phyloP scores from a whole-genome alignment of 164 flowering plant species.

The Malania oleifera region DNA sequence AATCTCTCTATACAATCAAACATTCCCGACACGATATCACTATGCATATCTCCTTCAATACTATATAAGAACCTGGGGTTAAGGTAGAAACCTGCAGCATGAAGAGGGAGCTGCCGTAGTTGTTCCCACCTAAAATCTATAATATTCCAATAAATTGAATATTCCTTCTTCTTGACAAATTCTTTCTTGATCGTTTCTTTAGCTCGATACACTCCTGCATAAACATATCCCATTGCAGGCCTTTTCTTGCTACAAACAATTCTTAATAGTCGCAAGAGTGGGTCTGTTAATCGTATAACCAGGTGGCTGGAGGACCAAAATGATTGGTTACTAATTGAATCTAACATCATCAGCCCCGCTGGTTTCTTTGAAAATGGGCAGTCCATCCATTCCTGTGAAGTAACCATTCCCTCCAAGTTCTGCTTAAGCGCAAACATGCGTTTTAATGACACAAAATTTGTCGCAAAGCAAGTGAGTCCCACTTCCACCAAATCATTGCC shows the following conservation, averaged over 20 bases:
- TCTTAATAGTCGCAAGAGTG: slow-evolving; percentile 57
- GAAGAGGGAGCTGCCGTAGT: slow-evolving; percentile 60
- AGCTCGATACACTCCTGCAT: slow-evolving; percentile 71
- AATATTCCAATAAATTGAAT: slow-evolving; percentile 64
- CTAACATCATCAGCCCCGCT: slow-evolving; percentile 51
- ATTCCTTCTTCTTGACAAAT: slow-evolving; percentile 48
- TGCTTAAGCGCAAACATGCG: slow-evolving; percentile 53
- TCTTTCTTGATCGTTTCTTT: slow-evolving; percentile 73
- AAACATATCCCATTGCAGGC: slow-evolving; percentile 80
- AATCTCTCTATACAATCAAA: slow-evolving; percentile 82
- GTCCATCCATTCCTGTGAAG: slow-evolving; percentile 87
- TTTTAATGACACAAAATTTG: slow-evolving; percentile 62
- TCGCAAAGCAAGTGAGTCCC: slow-evolving; percentile 35
- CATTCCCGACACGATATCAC: slow-evolving; percentile 55
- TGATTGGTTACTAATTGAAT: slow-evolving; percentile 40
- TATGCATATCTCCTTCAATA: slow-evolving; percentile 58
- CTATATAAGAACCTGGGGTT: slow-evolving; percentile 78
- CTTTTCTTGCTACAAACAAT: slow-evolving; percentile 47
- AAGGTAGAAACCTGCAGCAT: slow-evolving; percentile 78
- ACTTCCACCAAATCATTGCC: slow-evolving; percentile 66
- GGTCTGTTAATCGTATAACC: slow-evolving; percentile 41
- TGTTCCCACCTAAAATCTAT: slow-evolving; percentile 74
- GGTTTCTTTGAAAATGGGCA: slow-evolving; percentile 52
- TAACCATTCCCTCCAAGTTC: slow-evolving; percentile 63
- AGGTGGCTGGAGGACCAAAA: slow-evolving; percentile 68